Evolutionary conservation across 306 rosid genomes (phyloP), one percentile per base, ranked within the genome.

Genomic region (Fragaria nilgerrensis): DNA sequence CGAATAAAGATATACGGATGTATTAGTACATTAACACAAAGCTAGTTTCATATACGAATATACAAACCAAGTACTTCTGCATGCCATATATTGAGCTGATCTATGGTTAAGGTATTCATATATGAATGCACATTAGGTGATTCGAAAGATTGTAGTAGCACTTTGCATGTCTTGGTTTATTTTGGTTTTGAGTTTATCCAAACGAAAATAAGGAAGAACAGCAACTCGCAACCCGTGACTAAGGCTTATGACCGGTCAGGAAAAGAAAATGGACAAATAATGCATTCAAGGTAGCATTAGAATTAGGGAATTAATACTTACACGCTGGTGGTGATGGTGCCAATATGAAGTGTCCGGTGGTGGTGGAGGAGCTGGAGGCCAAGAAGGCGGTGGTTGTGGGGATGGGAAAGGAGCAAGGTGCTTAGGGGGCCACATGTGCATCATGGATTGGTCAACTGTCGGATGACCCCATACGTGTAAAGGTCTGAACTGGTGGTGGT

Each of bases 391-490:
- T 20, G 76, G 82, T 0, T 70, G 80, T 0, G 85, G 86, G 23
- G 80, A 19, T 22, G 75, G 84, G 15, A 89, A 81, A 25, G 88
- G 76, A 5, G 52, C 44, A 59, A 62, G 69, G 45, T 85, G 89
- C 49, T 87, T 88, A 17, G 88, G 76, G 25, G 84, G 95, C 96
- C 96, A 90, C 84, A 71, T 83, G 72, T 81, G 88, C 85, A 91
- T 79, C 20, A 85, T 79, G 41, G 90, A 86, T 6, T 84, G 98
- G 76, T 93, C 92, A 75, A 83, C 70, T 2, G 87, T 59, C 9
- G 98, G 98, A 80, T 94, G 98, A 16, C 98, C 98, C 98, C 98
- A 95, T 20, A 92, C 98, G 76, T 95, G 97, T 17, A 95, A 72
- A n/a, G 97, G 93, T 82, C 96, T 88, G 71, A 86, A 90, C 77